Conservation (phyloP, 345 rosid genomes). For the Orychophragmus violaceus region DNA sequence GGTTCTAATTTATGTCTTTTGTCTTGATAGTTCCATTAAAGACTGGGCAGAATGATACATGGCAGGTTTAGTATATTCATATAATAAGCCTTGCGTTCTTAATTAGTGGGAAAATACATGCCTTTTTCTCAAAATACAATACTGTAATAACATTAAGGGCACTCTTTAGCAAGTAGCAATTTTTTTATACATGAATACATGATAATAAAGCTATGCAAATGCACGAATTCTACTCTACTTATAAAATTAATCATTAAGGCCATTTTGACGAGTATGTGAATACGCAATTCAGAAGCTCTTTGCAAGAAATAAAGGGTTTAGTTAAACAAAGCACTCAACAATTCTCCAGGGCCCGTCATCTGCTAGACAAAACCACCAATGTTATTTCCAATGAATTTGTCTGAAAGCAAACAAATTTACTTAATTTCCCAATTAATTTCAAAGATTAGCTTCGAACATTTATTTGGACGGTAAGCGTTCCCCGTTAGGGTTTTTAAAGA, state of each 20-base stretch:
- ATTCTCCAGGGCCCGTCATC: background rate
- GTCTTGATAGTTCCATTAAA: background rate
- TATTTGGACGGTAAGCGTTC: background rate
- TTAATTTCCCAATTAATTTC: background rate
- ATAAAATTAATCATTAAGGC: background rate
- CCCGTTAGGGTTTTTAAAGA: slow-evolving; percentile 15
- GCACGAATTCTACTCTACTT: background rate
- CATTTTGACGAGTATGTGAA: background rate
- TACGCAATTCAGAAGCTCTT: background rate
- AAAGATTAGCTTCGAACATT: background rate
- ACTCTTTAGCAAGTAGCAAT: background rate
- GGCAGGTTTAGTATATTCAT: background rate
- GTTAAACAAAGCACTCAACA: background rate
- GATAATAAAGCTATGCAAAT: background rate
- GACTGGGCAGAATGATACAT: background rate
- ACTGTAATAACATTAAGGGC: background rate
- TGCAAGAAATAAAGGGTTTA: background rate
- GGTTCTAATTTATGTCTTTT: background rate
- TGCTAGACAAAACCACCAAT: background rate
- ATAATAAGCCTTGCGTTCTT: background rate
- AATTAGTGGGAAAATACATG: slow-evolving; percentile 8
- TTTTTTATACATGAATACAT: background rate
- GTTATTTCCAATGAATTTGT: background rate
- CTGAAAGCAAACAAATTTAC: background rate
- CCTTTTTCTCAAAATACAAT: background rate